These are phyloP conservation scores for Lignosus rhinocerotis DNA, from an alignment of 1,284 basidiomycete species.

Conservation along the genomic window DNA sequence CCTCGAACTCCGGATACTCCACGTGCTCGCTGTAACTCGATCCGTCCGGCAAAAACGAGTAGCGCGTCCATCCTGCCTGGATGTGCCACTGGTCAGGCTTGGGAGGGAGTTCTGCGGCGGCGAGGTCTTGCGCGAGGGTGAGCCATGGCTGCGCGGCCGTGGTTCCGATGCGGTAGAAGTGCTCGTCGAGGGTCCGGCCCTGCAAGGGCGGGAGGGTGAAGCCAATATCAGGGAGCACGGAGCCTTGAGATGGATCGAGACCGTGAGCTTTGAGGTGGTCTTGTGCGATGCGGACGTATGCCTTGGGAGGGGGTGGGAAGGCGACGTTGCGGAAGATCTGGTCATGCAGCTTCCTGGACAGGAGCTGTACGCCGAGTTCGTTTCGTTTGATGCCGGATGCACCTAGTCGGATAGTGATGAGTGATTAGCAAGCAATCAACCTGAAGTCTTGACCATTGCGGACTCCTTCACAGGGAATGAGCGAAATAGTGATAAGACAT, in stretches of 20 bases:
- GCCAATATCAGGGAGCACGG: slow-evolving; percentile 73
- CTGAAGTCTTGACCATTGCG: background rate
- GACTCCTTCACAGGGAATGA: background rate
- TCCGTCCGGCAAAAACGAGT: slow-evolving; percentile 65
- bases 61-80: slow-evolving; percentile 90
- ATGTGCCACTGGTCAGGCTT: slow-evolving; percentile 75
- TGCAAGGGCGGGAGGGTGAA: slow-evolving; percentile 87
- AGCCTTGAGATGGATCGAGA: slow-evolving; percentile 80
- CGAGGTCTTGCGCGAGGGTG: slow-evolving; percentile 68
- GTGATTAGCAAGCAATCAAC: background rate
- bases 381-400: slow-evolving; percentile 61
- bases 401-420: background rate
- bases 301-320: slow-evolving; percentile 61
- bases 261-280: slow-evolving; percentile 81
- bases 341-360: slow-evolving; percentile 76
- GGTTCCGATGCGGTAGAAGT: slow-evolving; percentile 84
- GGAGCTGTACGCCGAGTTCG: slow-evolving; percentile 89
- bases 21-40: slow-evolving; percentile 68
- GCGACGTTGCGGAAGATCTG: slow-evolving; percentile 82
- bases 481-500: background rate
- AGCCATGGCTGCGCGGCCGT: slow-evolving; percentile 83
- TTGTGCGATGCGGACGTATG: slow-evolving; percentile 74
- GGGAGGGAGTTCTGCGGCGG: slow-evolving; percentile 56
- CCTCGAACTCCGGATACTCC: slow-evolving; percentile 58
- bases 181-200: slow-evolving; percentile 83